These are phyloP conservation scores for Trapa incisa DNA, from an alignment of 345 rosid species.

Conservation along the genomic window DNA sequence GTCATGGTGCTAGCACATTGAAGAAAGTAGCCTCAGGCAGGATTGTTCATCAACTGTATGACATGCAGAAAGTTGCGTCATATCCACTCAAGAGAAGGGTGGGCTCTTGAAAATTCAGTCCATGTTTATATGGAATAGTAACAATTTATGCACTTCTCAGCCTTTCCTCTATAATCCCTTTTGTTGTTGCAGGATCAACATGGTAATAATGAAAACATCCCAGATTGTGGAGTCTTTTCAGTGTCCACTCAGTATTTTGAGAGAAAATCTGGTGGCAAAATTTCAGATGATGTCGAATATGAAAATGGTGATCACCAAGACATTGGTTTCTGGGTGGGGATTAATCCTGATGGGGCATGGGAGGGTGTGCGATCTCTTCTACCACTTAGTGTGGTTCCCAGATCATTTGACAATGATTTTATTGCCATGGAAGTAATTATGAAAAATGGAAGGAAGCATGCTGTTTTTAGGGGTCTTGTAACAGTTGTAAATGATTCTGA, in stretches of 20 bases:
- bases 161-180: constrained; percentile 3
- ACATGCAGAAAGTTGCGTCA: constrained; percentile 36
- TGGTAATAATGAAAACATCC: constrained; percentile 33
- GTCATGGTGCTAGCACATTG: constrained; percentile 41
- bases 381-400: constrained; percentile 75
- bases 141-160: background rate
- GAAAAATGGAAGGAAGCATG: constrained; percentile 94
- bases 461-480: constrained; percentile 75
- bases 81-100: constrained; percentile 70
- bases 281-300: constrained; percentile 36
- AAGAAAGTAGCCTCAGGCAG: constrained; percentile 73
- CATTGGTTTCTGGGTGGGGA: constrained; percentile 82
- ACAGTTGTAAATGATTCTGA: constrained; percentile 78
- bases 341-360: constrained; percentile 52
- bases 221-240: constrained; percentile 50
- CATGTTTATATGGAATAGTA: background rate
- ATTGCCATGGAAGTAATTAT: constrained; percentile 76
- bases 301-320: constrained; percentile 39
- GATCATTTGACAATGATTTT: constrained; percentile 41
- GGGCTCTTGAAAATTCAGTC: constrained; percentile 11
- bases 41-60: constrained; percentile 48
- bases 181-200: constrained; percentile 28
- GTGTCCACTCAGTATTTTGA: constrained; percentile 72
- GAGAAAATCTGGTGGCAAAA: constrained; percentile 42
- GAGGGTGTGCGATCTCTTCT: constrained; percentile 78